A percentile compares a stretch with the other conserved stretches of the same genome.
These are phyloP conservation scores for Cystobasidium ongulense DNA, from an alignment of 768 basidiomycete genomes.

Conservation along the genomic window DNA sequence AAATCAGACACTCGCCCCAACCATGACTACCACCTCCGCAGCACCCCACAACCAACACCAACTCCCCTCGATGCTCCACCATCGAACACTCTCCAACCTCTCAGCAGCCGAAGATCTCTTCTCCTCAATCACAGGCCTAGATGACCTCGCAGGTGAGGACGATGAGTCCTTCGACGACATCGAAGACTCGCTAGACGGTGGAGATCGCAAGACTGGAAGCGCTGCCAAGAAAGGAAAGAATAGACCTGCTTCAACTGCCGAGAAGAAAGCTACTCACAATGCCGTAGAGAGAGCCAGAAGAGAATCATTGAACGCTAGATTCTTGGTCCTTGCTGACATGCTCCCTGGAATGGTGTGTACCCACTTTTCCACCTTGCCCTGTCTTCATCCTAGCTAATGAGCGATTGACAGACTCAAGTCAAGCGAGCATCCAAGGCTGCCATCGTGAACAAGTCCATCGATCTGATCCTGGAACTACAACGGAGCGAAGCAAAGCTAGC, in stretches of 20 bases:
- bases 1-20: not conserved
- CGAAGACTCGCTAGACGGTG: not conserved
- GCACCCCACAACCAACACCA: not conserved
- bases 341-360: slow-evolving; percentile 36
- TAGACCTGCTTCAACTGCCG: slow-evolving; percentile 56
- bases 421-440: slow-evolving; percentile 91
- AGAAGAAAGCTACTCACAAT: slow-evolving; percentile 92
- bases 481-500: slow-evolving; percentile 73
- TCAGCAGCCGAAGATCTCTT: slow-evolving; percentile 5
- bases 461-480: slow-evolving; percentile 52
- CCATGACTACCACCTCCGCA: not conserved
- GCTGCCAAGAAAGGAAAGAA: slow-evolving; percentile 6
- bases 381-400: not conserved
- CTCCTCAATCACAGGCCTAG: slow-evolving; percentile 11
- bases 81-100: not conserved
- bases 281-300: slow-evolving; percentile 89
- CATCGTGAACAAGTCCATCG: slow-evolving; percentile 83
- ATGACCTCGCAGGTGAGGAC: not conserved
- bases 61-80: not conserved
- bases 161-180: not conserved
- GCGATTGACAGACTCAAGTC: slow-evolving; percentile 64
- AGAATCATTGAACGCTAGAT: slow-evolving; percentile 85
- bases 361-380: not conserved
- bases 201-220: not conserved
- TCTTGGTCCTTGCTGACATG: slow-evolving; percentile 54